Base-by-base conservation (phyloP, 805 yeast species). In the Candida ulmi region DNA sequence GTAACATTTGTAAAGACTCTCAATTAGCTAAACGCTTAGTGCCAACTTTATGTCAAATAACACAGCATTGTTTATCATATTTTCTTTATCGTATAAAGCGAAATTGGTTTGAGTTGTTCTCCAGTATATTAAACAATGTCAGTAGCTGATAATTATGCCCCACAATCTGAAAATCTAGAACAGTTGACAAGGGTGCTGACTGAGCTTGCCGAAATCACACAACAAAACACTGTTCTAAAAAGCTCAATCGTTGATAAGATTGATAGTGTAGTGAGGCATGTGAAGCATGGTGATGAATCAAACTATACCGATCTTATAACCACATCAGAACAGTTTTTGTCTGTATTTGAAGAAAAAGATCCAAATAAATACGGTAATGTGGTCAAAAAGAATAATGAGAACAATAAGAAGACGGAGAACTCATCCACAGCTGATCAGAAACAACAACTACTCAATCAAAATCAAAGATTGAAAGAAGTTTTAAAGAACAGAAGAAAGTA, bases 101-200 rank as follows among this genome's bases (percentile, higher is more conserved):
- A n/a, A n/a, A n/a, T n/a, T n/a, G n/a, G n/a, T n/a, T n/a, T n/a
- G n/a, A n/a, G n/a, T n/a, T n/a, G n/a, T n/a, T n/a, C n/a, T n/a
- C n/a, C n/a, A n/a, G n/a, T n/a, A n/a, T n/a, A n/a, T n/a, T n/a
- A n/a, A n/a, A 21, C 9, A 21, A 21, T 21, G 24, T 21, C 24
- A 6, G 24, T 21, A 7, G 6, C 24, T 21, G 24, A 21, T 6
- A 21, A 40, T 31, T 50, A 46, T 21, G 37, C 38, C 1, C 55
- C 54, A 16, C 57, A 54, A 38, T 30, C 52, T 5, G 58, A 54
- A 37, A 50, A 52, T 34, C 36, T 52, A 12, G 43, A 39, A 15
- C 51, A 45, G n/a, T 31, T 54, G 9, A 40, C 34, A 13, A 27
- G 38, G 4, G 48, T 48, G 8, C 39, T 48, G 1, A n/a, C 15